phyloP scores from a whole-genome alignment of 1,284 basidiomycete species.

The Gymnopus androsaceus region DNA sequence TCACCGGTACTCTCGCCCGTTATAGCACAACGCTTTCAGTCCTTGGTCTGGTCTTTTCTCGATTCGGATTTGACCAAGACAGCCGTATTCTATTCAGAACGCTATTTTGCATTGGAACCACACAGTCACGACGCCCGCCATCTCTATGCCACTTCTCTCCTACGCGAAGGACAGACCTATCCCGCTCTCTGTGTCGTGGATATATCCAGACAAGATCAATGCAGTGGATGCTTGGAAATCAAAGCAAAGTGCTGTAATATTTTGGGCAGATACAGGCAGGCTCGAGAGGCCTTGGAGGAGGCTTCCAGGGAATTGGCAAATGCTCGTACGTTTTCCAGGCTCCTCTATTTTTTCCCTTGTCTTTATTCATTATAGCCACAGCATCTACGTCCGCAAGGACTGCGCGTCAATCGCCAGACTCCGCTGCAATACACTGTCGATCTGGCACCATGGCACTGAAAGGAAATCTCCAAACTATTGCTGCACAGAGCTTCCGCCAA shows the following conservation, averaged over 20 bases:
- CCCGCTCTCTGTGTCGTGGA: slow-evolving; percentile 77
- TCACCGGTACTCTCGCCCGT: slow-evolving; percentile 28
- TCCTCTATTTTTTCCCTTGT: slow-evolving; percentile 19
- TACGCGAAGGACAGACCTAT: slow-evolving; percentile 74
- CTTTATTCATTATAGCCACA: slow-evolving; percentile 28
- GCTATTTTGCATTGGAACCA: slow-evolving; percentile 69
- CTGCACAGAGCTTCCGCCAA: slow-evolving; percentile 69
- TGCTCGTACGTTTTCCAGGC: slow-evolving; percentile 53
- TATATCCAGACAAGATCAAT: slow-evolving; percentile 55
- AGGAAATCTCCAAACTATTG: slow-evolving; percentile 74
- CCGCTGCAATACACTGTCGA: slow-evolving; percentile 67
- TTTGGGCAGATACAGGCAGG: slow-evolving; percentile 72
- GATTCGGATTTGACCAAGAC: slow-evolving; percentile 75
- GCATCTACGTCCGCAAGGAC: slow-evolving; percentile 53
- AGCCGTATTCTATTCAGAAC: slow-evolving; percentile 81
- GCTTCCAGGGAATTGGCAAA: slow-evolving; percentile 52
- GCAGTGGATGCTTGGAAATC: slow-evolving; percentile 78
- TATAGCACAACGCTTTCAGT: slow-evolving; percentile 65
- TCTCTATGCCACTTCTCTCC: slow-evolving; percentile 77
- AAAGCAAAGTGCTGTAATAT: slow-evolving; percentile 76
- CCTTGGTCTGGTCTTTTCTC: slow-evolving; percentile 75
- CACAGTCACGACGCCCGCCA: slow-evolving; percentile 81
- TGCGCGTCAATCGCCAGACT: slow-evolving; percentile 60
- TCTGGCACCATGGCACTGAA: slow-evolving; percentile 71
- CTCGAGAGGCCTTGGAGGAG: slow-evolving; percentile 68